Percentiles rank a stretch among this genome's conserved stretches.
These are phyloP conservation scores for Actinomucor elegans DNA, from an alignment of 371 early-diverging fungal genomes.

Conservation along the genomic window DNA sequence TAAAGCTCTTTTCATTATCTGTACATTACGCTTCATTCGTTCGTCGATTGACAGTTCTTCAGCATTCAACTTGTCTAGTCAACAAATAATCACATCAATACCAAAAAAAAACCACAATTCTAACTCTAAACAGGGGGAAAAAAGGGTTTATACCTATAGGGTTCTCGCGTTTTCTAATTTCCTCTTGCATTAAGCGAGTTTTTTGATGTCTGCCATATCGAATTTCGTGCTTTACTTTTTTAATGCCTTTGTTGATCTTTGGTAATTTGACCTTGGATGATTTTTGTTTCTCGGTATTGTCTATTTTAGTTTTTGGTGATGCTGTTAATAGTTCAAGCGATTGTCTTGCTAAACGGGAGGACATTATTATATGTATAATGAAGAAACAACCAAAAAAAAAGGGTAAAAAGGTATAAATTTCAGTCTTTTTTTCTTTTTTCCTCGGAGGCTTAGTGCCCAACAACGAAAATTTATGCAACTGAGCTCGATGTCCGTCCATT, in stretches of 20 bases:
- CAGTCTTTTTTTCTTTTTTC: no score
- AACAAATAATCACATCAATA: background rate
- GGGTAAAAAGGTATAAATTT: no score
- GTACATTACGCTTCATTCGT: constrained; percentile 35
- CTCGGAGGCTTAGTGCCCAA: no score
- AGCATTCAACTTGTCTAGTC: constrained; percentile 27
- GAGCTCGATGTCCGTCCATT: no score
- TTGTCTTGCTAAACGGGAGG: constrained; percentile 37
- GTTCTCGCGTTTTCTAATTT: constrained; percentile 45
- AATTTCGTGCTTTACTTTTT: constrained; percentile 58
- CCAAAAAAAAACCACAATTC: background rate
- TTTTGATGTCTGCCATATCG: constrained; percentile 55
- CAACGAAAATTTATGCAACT: no score
- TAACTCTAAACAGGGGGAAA: no score
- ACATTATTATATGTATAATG: constrained; percentile 17
- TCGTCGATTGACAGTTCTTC: constrained; percentile 32
- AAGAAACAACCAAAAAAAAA: background rate
- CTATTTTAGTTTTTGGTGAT: constrained; percentile 14
- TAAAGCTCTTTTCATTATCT: constrained; percentile 29
- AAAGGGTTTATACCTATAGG: constrained; percentile 42
- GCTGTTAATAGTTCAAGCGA: constrained; percentile 30
- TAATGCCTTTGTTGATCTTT: constrained; percentile 58
- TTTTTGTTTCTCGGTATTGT: constrained; percentile 3
- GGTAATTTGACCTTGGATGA: constrained; percentile 35
- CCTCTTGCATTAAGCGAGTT: constrained; percentile 28